Conservation (phyloP, 495 filamentous ascomycete species). For the Penicillium mononematosum region DNA sequence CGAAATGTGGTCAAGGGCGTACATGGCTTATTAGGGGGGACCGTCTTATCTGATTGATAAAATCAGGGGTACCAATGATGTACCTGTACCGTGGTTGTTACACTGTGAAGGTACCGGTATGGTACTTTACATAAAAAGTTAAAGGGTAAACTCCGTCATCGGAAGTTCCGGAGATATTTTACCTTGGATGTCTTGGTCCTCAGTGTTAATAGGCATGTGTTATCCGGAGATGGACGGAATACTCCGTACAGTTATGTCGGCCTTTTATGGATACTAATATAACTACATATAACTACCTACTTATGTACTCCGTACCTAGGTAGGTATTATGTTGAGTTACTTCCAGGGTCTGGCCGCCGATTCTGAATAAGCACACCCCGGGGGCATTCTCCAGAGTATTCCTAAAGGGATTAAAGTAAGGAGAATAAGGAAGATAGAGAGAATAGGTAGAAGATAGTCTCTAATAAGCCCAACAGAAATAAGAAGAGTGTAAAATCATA, state of each 20-base stretch:
- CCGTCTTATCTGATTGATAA: constrained; percentile 35
- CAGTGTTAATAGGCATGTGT: too few species aligned
- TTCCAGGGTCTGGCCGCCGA: background rate
- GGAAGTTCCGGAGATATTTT: constrained; percentile 15
- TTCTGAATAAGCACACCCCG: constrained; percentile 3
- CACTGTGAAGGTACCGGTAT: background rate
- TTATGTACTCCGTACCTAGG: too few species aligned
- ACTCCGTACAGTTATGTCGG: too few species aligned
- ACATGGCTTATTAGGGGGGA: background rate
- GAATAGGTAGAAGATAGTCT: background rate
- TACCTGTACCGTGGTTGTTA: background rate
- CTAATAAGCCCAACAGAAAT: too few species aligned
- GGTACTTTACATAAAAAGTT: constrained; percentile 2
- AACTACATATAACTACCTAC: too few species aligned
- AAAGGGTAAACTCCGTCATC: constrained; percentile 29
- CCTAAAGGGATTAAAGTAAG: constrained; percentile 1
- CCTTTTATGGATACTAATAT: too few species aligned
- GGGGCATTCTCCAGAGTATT: background rate
- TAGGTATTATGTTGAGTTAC: too few species aligned
- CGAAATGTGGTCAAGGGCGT: constrained; percentile 8
- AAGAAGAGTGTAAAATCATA: background rate
- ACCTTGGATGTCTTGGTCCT: background rate
- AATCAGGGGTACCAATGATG: constrained; percentile 1
- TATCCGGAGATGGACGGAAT: too few species aligned
- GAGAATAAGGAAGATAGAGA: background rate